Evolutionary conservation across 345 rosid genomes (phyloP).

Genomic region (Gossypium rotundifolium): DNA sequence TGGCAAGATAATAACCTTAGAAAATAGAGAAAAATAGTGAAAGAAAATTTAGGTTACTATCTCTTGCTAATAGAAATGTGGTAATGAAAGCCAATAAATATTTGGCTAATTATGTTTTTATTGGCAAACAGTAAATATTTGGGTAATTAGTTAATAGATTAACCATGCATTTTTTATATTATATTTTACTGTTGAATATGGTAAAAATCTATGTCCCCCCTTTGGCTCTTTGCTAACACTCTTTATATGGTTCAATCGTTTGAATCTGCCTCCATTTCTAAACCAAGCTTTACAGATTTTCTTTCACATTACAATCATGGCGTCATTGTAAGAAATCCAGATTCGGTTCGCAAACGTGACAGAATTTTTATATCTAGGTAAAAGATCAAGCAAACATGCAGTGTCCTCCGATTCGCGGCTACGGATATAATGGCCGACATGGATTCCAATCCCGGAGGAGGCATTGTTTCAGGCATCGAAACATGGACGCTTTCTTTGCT

Average conservation of each 20-base stretch:
- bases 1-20: no score
- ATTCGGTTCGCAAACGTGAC: background rate
- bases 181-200: background rate
- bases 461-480: slow-evolving; percentile 13
- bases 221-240: slow-evolving; percentile 6
- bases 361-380: background rate
- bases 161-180: background rate
- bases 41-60: background rate
- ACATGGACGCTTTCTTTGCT: slow-evolving; percentile 22
- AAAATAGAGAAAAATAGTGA: background rate
- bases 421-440: slow-evolving; percentile 18
- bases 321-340: slow-evolving; percentile 21
- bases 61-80: background rate
- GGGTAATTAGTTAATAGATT: no score
- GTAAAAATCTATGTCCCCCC: background rate
- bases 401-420: slow-evolving; percentile 31
- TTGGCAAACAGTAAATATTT: no score
- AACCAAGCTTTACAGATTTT: slow-evolving; percentile 24
- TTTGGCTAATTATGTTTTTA: background rate
- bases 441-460: slow-evolving; percentile 6
- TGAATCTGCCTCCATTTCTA: background rate
- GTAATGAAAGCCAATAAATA: background rate
- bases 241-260: background rate
- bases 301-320: slow-evolving; percentile 18
- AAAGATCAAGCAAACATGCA: slow-evolving; percentile 21